Percentiles rank a stretch among this genome's conserved stretches.
Evolutionary conservation across 148 eudicot genomes (phyloP).

Genomic region (Rhododendron simsii): DNA sequence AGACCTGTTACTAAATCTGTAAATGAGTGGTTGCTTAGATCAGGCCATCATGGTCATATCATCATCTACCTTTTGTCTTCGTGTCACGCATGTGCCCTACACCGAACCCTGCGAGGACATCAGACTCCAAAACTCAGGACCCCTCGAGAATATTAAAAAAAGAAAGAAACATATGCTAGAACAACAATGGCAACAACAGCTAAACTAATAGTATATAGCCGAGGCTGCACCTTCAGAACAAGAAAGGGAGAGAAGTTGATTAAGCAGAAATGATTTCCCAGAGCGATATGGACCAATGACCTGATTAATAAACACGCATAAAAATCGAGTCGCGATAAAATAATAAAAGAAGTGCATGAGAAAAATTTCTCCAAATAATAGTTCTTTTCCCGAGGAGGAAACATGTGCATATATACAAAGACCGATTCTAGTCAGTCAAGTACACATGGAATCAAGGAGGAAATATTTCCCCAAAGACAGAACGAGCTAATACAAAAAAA

Average conservation of each 20-base stretch:
- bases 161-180: not conserved
- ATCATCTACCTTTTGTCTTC: conserved; percentile 71
- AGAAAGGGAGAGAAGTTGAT: conserved; percentile 94
- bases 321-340: not conserved
- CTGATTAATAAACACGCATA: conserved; percentile 31
- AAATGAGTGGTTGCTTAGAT: not conserved
- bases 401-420: not conserved
- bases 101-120: conserved; percentile 72
- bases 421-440: not conserved
- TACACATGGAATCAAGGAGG: not conserved
- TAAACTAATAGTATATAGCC: not conserved
- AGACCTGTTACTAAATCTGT: not conserved
- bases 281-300: conserved; percentile 99
- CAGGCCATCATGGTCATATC: not conserved
- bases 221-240: conserved; percentile 77
- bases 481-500: not conserved
- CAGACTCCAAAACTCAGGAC: conserved; percentile 6
- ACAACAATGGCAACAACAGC: not conserved
- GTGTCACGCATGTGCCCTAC: conserved; percentile 99
- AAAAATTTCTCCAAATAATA: not conserved
- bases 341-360: not conserved
- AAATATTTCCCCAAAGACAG: not conserved
- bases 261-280: conserved; percentile 93
- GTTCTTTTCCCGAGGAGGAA: not conserved
- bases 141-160: not conserved